Evolutionary conservation across 257 asterid genomes (phyloP).

Genomic region (Nicotiana attenuata): DNA sequence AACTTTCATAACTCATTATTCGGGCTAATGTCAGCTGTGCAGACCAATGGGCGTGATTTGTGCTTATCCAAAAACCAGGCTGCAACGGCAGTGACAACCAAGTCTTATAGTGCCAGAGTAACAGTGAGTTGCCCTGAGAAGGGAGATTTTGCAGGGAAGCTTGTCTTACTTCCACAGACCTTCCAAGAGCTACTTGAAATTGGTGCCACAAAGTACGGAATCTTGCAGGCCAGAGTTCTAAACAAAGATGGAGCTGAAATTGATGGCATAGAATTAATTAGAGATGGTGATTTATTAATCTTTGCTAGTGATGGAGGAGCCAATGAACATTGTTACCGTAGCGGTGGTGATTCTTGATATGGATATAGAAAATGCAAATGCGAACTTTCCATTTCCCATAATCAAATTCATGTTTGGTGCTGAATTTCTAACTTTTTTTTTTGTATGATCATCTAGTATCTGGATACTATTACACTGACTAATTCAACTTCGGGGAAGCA

Average conservation of each 20-base stretch:
- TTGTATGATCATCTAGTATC: too few relatives aligned
- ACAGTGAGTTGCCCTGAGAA: constrained; percentile 12
- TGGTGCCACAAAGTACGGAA: neutral
- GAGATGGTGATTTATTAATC: constrained; percentile 5
- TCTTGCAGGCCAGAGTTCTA: neutral
- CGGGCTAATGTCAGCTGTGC: neutral
- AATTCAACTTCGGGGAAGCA: too few relatives aligned
- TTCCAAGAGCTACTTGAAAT: constrained; percentile 8
- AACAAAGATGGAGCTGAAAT: constrained; percentile 6
- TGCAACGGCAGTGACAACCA: neutral
- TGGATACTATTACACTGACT: too few relatives aligned
- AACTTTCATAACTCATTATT: neutral
- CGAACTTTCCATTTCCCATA: too few relatives aligned
- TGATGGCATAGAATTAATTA: constrained; percentile 6
- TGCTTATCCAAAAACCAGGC: constrained; percentile 7
- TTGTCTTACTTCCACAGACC: constrained; percentile 2
- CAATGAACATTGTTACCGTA: too few relatives aligned
- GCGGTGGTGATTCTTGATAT: too few relatives aligned
- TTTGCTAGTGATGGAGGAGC: neutral
- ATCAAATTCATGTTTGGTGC: too few relatives aligned
- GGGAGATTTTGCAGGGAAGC: constrained; percentile 7
- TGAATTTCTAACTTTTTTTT: too few relatives aligned
- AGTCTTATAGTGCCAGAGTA: neutral
- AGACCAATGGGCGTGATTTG: neutral
- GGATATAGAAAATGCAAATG: too few relatives aligned